These are phyloP conservation scores for Candida manassasensis DNA, from an alignment of 805 yeast genomes.

Conservation along the genomic window DNA sequence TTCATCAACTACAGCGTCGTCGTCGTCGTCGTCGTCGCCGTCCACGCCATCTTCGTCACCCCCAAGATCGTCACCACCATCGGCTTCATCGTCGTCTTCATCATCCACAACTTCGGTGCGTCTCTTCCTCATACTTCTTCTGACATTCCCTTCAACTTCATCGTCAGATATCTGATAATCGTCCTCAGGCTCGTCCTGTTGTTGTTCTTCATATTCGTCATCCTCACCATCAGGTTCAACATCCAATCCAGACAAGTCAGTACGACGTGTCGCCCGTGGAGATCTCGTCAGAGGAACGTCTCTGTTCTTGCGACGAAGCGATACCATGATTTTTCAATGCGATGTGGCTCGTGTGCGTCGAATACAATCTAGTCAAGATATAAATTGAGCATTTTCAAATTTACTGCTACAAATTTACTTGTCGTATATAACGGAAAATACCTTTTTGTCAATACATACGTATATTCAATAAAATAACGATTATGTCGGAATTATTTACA, in stretches of 20 bases:
- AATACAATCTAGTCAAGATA: too few species aligned
- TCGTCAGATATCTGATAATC: slow-evolving; percentile 21
- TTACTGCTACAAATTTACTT: too few species aligned
- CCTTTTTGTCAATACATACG: too few species aligned
- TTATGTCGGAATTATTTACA: too few species aligned
- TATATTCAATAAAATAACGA: too few species aligned
- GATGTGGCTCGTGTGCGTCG: too few species aligned
- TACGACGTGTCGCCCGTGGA: slow-evolving; percentile 3
- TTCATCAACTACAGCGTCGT: slow-evolving; percentile 22
- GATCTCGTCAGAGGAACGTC: not conserved
- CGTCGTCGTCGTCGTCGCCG: slow-evolving; percentile 15
- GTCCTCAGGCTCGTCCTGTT: slow-evolving; percentile 10
- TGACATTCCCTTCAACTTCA: slow-evolving; percentile 18
- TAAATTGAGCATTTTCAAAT: too few species aligned
- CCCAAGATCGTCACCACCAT: slow-evolving; percentile 14
- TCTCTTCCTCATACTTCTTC: slow-evolving; percentile 2
- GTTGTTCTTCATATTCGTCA: slow-evolving; percentile 12
- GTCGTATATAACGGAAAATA: too few species aligned
- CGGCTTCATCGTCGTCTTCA: slow-evolving; percentile 15
- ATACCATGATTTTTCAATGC: too few species aligned
- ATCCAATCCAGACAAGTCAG: slow-evolving; percentile 15
- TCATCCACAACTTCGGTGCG: slow-evolving; percentile 15
- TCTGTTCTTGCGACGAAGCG: not conserved
- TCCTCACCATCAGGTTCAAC: slow-evolving; percentile 14
- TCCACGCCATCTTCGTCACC: slow-evolving; percentile 14